Base-by-base conservation (phyloP, 768 basidiomycete species). In the Tricholoma matsutake region DNA sequence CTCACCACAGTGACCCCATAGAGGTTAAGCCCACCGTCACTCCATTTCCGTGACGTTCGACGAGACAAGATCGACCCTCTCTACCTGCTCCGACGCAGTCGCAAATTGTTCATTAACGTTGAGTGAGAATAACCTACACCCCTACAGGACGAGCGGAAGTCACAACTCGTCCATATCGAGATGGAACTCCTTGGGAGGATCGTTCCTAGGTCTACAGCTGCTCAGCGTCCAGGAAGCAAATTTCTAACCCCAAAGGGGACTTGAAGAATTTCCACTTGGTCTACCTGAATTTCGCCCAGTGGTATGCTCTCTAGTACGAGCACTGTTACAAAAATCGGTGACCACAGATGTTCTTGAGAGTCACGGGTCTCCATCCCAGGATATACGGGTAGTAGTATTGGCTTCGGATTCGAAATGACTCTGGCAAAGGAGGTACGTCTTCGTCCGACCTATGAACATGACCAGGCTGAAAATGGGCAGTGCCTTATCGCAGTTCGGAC, bases 21-120 rank as follows among this genome's bases (percentile, higher is more conserved):
- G 56, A 5, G 32, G 10, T 18, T 57, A 57, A n/a, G 45, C 22
- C 39, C 6, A 28, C 25, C n/a, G 22, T 18, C 45, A 28, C 11
- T 57, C 13, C 41, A 31, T 39, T 57, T 57, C 56, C 56, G 56
- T 41, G 56, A 57, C 56, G 56, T 57, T 34, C 10, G 9, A 28
- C 41, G 39, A 43, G 41, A 31, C 56, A 41, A 41, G n/a, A 43
- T 41, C 39, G 37, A 41, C 22, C 13, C 39, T 34, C 18, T 29
- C 20, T 25, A 31, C 31, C 56, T 43, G 25, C 13, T 45, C 56
- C 56, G 56, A 57, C 29, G 25, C 25, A 57, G 41, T 57, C 56
- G 56, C 25, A 57, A 43, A 18, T 45, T 32, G 28, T 22, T 18
- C 35, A 35, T n/a, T 31, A 32, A 18, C 6, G n/a, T 16, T 34